Evolutionary conservation across 257 asterid species (phyloP), one percentile per base, ranked within the genome.

Genomic region (Primulina eburnea): DNA sequence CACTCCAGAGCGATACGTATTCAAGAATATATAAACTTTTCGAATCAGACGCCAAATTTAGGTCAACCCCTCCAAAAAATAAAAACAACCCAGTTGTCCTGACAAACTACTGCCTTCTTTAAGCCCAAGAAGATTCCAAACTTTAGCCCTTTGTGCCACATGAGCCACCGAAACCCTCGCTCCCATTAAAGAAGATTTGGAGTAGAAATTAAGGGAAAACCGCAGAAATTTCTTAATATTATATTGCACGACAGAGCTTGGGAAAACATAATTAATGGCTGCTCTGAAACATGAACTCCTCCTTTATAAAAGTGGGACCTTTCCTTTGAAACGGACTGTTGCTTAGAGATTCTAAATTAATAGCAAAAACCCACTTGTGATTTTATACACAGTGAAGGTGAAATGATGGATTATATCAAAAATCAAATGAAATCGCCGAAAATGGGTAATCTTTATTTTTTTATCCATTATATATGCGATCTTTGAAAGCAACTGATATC

Each of bases 51-150:
- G 69, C 75, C 4, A 37, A 72, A 17, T 73, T 83, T 83, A 79
- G 92, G 98, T 89, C 95, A 92, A 89, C 96, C 84, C 79, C 83
- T 72, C 88, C 82, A 14, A 65, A 30, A 68, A 71, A 55, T 28
- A 18, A 71, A 80, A 77, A 80, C 47, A 76, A 70, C 71, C 61
- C 82, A 75, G 71, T 73, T 69, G 81, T 69, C 80, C 92, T 76
- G 88, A 81, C 89, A 52, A 76, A 62, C 78, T 64, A 74, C 85
- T 81, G 73, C 60, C 70, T 69, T 69, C 56, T 70, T 64, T 69
- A 77, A 79, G 83, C 69, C 70, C 82, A 80, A 73, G 81, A 89
- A 85, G 92, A 87, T 85, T 84, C 96, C 93, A 87, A 86, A 79
- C 68, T 70, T 69, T 74, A 78, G 71, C 84, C 77, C 86, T 75